Base-by-base conservation (phyloP, 1,284 basidiomycete species). In the Pholiota adiposa region DNA sequence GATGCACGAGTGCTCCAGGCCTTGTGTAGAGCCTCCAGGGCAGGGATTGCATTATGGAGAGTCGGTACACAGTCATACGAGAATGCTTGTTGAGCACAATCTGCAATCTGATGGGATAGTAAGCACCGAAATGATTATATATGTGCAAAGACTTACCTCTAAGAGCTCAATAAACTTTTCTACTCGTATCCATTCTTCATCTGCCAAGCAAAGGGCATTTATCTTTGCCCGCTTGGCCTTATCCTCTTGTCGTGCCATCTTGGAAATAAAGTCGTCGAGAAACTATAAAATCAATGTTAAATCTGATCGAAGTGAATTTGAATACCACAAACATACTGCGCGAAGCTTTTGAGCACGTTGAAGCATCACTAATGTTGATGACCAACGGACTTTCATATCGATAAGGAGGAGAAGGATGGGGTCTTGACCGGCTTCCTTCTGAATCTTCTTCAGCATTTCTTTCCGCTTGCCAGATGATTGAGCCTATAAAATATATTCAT, bases 331-430 rank as follows among this genome's bases (percentile, higher is more conserved):
- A 67, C 66, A 7, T 55, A 75, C 71, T 43, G 61, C 27, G 44
- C 51, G 60, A 0, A 70, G 59, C 12, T 61, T 48, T 7, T 64
- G 58, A 6, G 72, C 72, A 19, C 68, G 69, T 8, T 70, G 29
- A 0, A 78, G 64, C 78, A 80, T 80, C 0, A 67, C 21, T 62
- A 69, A 77, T 1, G 72, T 78, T 31, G 77, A 79, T 2, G 74
- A 79, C 79, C 77, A 81, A 1, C 72, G 65, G 34, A 80, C 70
- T 21, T 65, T 67, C 76, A 78, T 80, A 56, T 80, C 73, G 31
- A 33, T 5, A 19, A 63, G 48, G 31, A 79, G 64, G 1, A 77
- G 61, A 2, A 75, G 60, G 19, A 68, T 69, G 4, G 56, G 59
- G n/a, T 67, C 56, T 0, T 11, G 18, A 25, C 25, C 56, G 8